phyloP scores from a whole-genome alignment of 2,329 filamentous ascomycete genomes.

The Xylariaceae sp. region DNA sequence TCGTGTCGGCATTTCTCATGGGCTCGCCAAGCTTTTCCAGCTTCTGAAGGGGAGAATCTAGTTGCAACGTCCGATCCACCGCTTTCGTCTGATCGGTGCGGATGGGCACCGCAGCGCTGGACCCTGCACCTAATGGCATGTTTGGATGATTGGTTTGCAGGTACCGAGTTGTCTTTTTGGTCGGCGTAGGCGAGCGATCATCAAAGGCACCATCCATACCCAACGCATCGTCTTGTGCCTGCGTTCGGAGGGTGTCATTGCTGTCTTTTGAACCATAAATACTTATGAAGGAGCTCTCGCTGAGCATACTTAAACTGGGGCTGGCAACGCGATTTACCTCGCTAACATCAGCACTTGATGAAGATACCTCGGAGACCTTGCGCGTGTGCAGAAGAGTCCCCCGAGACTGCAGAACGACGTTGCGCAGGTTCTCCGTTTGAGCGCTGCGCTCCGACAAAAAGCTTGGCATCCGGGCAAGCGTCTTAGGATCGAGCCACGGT shows the following conservation, averaged over 20 bases:
- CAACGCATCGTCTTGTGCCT: constrained; percentile 15
- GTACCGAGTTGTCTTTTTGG: constrained; percentile 12
- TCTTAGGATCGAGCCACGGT: constrained; percentile 30
- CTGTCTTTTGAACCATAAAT: constrained; percentile 49
- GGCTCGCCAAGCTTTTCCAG: constrained; percentile 42
- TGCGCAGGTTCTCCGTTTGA: constrained; percentile 58
- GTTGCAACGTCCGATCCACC: constrained; percentile 43
- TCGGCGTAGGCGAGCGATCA: constrained; percentile 21
- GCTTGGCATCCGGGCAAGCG: constrained; percentile 57
- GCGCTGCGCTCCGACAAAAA: constrained; percentile 59
- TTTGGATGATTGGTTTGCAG: constrained; percentile 21
- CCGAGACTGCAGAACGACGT: constrained; percentile 50
- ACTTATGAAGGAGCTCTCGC: constrained; percentile 64
- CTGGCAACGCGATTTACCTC: constrained; percentile 44
- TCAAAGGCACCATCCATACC: constrained; percentile 23
- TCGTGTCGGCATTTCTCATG: constrained; percentile 27
- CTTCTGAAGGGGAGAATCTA: constrained; percentile 47
- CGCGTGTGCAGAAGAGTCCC: constrained; percentile 49
- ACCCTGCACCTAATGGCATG: constrained; percentile 31
- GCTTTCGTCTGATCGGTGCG: constrained; percentile 39
- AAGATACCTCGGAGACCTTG: constrained; percentile 38
- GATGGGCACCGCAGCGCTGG: too few relatives aligned
- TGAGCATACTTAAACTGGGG: constrained; percentile 60
- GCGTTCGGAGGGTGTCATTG: constrained; percentile 13
- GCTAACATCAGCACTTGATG: constrained; percentile 33